Base-by-base conservation (phyloP, 352 stramenopile species). In the Phytophthora pseudosyringae region DNA sequence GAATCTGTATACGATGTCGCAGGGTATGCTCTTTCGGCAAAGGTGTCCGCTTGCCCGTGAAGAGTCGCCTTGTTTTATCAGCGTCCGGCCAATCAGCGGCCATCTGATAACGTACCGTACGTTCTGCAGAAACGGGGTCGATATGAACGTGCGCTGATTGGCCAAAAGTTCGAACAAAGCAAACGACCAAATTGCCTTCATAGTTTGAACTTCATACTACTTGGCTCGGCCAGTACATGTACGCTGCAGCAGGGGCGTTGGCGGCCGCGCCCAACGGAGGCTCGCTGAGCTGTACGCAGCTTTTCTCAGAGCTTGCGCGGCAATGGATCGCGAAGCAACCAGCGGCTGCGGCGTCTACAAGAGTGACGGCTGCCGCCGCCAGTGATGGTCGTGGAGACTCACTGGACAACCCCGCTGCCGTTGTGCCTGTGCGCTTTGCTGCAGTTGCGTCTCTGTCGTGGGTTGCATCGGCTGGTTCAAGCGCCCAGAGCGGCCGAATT, bases 21-120 rank as follows among this genome's bases (percentile, higher is more conserved):
- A 58, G 50, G 16, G 15, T 48, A 21, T 40, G 0, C 1, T 15
- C 3, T 57, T 43, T 1, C 13, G 16, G 3, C 5, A 4, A 36
- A 18, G 18, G 8, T 18, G 26, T 40, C 8, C 21, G 28, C 29
- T n/a, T 3, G n/a, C 11, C 12, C 18, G 21, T 31, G 44, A 64
- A 70, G 25, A n/a, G 58, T 44, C 46, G 56, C 51, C n/a, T 15
- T 26, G 52, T 71, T 77, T 77, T 77, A 77, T 75, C 26, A 18
- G 18, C 21, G 38, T 12, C 29, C 15, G 3, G 10, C 70, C 70
- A 78, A 78, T 78, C 66, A 69, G 55, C 43, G 28, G 31, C 25
- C 53, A 25, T 54, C 60, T 70, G 66, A 73, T 68, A 62, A 59
- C 21, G 33, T 35, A 9, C n/a, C 43, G 43, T 28, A 44, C n/a